Base-by-base conservation (phyloP, 1,139 yeast species). In the Candida sanyaensis region DNA sequence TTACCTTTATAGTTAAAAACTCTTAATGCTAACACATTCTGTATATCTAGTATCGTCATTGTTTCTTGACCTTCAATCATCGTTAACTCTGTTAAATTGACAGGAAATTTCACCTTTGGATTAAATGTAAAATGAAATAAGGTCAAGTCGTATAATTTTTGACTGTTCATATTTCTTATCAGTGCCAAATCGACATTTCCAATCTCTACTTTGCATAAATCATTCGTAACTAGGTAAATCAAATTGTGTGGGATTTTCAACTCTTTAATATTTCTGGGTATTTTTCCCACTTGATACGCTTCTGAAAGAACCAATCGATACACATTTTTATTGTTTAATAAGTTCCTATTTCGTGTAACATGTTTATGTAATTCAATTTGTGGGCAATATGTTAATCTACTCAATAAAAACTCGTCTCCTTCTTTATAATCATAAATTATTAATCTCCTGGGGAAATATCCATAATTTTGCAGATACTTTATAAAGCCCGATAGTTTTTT, bases 1-100 rank as follows among this genome's bases (percentile, higher is more conserved):
- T 47, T 47, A 5, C 53, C 50, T 29, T 46, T 46, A 37, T 46
- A 51, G 5, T 36, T 40, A 27, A 51, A 45, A 27, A 34, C 34
- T 32, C 17, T 13, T 12, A 50, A 38, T 1, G 38, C 12, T 8
- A 47, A 42, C 21, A 17, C 3, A 38, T 37, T 21, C 17, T 41
- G 23, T 5, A 41, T 21, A 36, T 48, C 28, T 23, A 50, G 43
- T 38, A 13, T 26, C 10, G 23, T 6, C 9, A 50, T 9, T 4
- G 28, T 32, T 12, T 13, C 21, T 4, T 29, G 38, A 4, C 33
- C 33, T 26, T 50, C 53, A 26, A 29, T 24, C 13, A 47, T 36
- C 3, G 44, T 43, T 11, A 50, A 28, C 21, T 43, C 39, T 4
- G 32, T 38, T 6, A 49, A 34, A 11, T 24, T 32, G 4, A 7